Conservation (phyloP, 352 stramenopile species). For the Phytophthora chlamydospora region DNA sequence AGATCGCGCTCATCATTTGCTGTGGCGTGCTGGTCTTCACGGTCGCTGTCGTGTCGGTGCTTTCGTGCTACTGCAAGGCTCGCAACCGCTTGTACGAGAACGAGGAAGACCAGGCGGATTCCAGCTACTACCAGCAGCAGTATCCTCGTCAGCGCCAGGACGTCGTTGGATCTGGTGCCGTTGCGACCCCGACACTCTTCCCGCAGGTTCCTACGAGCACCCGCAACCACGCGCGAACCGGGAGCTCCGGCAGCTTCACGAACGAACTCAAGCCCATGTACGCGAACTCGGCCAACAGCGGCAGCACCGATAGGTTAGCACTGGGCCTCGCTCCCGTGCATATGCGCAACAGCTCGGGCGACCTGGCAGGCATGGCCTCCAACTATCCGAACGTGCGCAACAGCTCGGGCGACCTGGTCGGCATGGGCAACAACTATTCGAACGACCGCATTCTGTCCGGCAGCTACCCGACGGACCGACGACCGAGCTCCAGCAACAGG, state of each 20-base stretch:
- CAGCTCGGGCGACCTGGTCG: conserved; percentile 29
- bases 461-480: conserved; percentile 30
- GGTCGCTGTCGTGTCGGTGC: conserved; percentile 53
- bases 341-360: conserved; percentile 32
- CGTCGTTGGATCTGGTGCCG: conserved; percentile 11
- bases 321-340: conserved; percentile 33
- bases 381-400: conserved; percentile 10
- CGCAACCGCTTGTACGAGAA: conserved; percentile 56
- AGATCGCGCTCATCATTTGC: conserved; percentile 68
- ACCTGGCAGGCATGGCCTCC: conserved; percentile 25
- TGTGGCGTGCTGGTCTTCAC: conserved; percentile 55
- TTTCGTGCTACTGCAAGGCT: conserved; percentile 67
- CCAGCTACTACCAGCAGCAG: conserved; percentile 49
- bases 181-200: conserved; percentile 26
- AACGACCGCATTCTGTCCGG: conserved; percentile 33
- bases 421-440: conserved; percentile 31
- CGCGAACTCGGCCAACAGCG: conserved; percentile 32
- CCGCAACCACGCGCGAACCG: conserved; percentile 15
- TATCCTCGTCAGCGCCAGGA: conserved; percentile 21
- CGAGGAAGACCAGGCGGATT: conserved; percentile 48
- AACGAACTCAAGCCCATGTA: conserved; percentile 41
- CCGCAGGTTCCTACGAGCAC: conserved; percentile 10
- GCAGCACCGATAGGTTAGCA: conserved; percentile 33
- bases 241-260: conserved; percentile 28
- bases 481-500: conserved; percentile 27